Percentiles rank a stretch among this genome's conserved stretches.
These are phyloP conservation scores for Tuber calosporum DNA, from an alignment of 495 filamentous ascomycete species.

Conservation along the genomic window DNA sequence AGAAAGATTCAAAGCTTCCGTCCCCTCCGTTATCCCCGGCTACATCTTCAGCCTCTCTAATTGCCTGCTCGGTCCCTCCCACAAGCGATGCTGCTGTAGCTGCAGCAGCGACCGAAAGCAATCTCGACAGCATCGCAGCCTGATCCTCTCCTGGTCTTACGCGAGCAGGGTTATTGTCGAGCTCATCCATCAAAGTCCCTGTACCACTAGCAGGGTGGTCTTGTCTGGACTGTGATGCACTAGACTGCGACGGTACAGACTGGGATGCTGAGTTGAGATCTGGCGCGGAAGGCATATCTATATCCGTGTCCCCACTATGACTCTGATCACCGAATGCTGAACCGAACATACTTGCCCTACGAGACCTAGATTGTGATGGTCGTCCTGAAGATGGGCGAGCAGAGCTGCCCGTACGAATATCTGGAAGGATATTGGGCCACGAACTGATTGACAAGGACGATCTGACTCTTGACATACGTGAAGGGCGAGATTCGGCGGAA, in stretches of 20 bases:
- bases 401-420: conserved; percentile 23
- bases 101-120: conserved; percentile 55
- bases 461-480: conserved; percentile 43
- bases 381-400: conserved; percentile 25
- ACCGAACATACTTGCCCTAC: conserved; percentile 26
- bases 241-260: conserved; percentile 9
- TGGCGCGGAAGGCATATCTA: conserved; percentile 31
- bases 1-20: conserved; percentile 53
- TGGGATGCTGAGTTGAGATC: conserved; percentile 19
- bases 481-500: conserved; percentile 27
- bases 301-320: conserved; percentile 34
- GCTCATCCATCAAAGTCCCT: conserved; percentile 42
- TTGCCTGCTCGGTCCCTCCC: conserved; percentile 49
- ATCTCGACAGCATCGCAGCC: conserved; percentile 51
- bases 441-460: conserved; percentile 42
- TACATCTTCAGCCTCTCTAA: conserved; percentile 55
- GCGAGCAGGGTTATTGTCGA: conserved; percentile 50
- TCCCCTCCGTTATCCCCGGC: conserved; percentile 53
- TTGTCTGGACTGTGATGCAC: conserved; percentile 29
- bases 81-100: conserved; percentile 57
- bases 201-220: conserved; percentile 22
- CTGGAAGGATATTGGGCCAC: conserved; percentile 41
- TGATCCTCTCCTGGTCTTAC: conserved; percentile 52
- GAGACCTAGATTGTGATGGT: conserved; percentile 22
- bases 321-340: conserved; percentile 15